These are phyloP conservation scores for Ogataea nitratoaversa DNA, from an alignment of 805 yeast species.

Conservation along the genomic window DNA sequence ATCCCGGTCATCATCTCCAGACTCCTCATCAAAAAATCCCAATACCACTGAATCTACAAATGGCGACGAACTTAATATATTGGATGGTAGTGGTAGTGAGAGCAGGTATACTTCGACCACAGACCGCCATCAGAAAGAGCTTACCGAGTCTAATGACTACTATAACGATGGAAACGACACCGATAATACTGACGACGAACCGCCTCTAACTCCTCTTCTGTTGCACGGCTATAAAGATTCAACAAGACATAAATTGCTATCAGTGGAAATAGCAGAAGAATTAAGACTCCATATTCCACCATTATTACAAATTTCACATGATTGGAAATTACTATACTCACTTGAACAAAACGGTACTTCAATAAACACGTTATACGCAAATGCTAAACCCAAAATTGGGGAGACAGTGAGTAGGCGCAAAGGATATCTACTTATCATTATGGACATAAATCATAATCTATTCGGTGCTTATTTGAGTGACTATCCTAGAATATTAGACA, in stretches of 20 bases:
- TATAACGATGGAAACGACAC: not conserved
- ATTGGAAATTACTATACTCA: constrained; percentile 79
- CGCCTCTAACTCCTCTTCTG: constrained; percentile 51
- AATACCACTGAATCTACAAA: not conserved
- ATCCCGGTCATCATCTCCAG: constrained; percentile 13
- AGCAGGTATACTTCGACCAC: too few species aligned
- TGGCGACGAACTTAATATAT: not conserved
- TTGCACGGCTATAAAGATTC: constrained; percentile 56
- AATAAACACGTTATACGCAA: constrained; percentile 67
- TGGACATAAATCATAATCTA: constrained; percentile 56
- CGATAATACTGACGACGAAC: constrained; percentile 15
- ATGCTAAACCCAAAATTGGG: constrained; percentile 41
- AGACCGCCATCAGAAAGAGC: too few species aligned
- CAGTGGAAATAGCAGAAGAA: constrained; percentile 62
- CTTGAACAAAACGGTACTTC: constrained; percentile 92
- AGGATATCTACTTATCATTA: constrained; percentile 74
- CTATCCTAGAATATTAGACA: constrained; percentile 63
- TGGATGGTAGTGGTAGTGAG: too few species aligned
- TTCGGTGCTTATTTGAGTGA: constrained; percentile 85
- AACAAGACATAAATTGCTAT: constrained; percentile 57
- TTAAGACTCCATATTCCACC: constrained; percentile 71
- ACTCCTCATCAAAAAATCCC: not conserved
- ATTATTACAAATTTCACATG: constrained; percentile 68
- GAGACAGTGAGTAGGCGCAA: constrained; percentile 31
- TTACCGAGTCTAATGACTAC: too few species aligned